These are phyloP conservation scores for Colletotrichum endophyticum DNA, from an alignment of 2,329 filamentous ascomycete genomes.

Conservation along the genomic window DNA sequence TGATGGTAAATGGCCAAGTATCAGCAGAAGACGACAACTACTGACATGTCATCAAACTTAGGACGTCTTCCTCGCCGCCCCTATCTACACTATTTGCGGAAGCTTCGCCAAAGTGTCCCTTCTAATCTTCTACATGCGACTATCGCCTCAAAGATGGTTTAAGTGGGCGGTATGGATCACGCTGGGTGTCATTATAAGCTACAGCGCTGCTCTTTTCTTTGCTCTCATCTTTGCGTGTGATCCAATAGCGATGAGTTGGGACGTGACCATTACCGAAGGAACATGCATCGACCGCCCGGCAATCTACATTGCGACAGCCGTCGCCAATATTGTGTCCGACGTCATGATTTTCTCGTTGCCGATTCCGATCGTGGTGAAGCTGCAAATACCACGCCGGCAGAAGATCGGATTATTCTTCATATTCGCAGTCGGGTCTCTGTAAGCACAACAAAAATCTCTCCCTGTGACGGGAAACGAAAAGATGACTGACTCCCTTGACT, in stretches of 20 bases:
- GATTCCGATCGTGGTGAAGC: constrained; percentile 47
- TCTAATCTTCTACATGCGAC: constrained; percentile 39
- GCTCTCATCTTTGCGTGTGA: constrained; percentile 40
- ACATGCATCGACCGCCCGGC: constrained; percentile 49
- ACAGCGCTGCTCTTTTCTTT: constrained; percentile 38
- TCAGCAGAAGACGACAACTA: no score
- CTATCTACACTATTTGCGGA: constrained; percentile 37
- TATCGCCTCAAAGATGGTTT: constrained; percentile 39
- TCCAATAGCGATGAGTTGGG: constrained; percentile 36
- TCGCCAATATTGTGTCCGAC: constrained; percentile 52
- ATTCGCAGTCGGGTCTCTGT: constrained; percentile 44
- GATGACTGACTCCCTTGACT: not conserved
- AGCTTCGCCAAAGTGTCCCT: constrained; percentile 41
- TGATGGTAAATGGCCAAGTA: constrained; percentile 22
- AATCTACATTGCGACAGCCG: constrained; percentile 53
- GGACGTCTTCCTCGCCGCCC: constrained; percentile 29
- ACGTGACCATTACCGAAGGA: constrained; percentile 31
- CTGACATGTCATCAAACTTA: not conserved
- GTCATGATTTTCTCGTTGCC: constrained; percentile 51
- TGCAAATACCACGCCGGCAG: constrained; percentile 49
- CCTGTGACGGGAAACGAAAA: not conserved
- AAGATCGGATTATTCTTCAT: constrained; percentile 48
- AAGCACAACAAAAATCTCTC: constrained; percentile 27
- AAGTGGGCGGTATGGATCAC: constrained; percentile 31
- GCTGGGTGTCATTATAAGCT: constrained; percentile 31